phyloP scores from a whole-genome alignment of 2,329 filamentous ascomycete species.

The Bisporella sp. region DNA sequence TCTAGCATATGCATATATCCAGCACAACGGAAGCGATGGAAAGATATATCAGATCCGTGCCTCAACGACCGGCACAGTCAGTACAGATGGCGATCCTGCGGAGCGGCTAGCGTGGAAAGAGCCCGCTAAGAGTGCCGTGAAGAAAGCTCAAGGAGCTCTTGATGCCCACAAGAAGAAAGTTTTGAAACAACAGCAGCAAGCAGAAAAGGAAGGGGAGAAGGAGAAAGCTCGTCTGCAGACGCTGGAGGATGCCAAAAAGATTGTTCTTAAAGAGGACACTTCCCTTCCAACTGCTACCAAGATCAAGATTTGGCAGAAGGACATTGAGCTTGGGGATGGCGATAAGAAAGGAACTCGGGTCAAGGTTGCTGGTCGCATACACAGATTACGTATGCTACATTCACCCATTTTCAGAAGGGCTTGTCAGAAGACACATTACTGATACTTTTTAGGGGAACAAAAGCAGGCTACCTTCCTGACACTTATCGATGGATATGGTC shows the following conservation, averaged over 20 bases:
- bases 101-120: conserved; percentile 70
- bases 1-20: conserved; percentile 69
- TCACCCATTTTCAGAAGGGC: neutral
- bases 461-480: conserved; percentile 83
- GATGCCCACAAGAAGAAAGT: conserved; percentile 80
- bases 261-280: conserved; percentile 61
- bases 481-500: conserved; percentile 77
- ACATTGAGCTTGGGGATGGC: conserved; percentile 52
- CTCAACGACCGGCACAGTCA: conserved; percentile 53
- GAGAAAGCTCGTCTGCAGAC: conserved; percentile 60
- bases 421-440: neutral
- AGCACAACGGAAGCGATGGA: conserved; percentile 48
- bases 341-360: conserved; percentile 63
- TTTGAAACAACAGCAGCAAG: conserved; percentile 66
- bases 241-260: conserved; percentile 77
- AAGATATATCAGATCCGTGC: conserved; percentile 63
- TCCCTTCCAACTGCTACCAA: conserved; percentile 66
- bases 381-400: conserved; percentile 56
- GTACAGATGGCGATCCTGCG: conserved; percentile 55
- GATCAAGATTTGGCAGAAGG: conserved; percentile 70
- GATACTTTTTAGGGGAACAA: conserved; percentile 41
- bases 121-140: conserved; percentile 74
- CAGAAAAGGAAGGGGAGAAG: conserved; percentile 65
- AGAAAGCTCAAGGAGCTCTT: conserved; percentile 72
- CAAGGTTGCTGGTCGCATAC: conserved; percentile 74